phyloP scores from a whole-genome alignment of 257 asterid genomes.

The Nicotiana tomentosiformis region DNA sequence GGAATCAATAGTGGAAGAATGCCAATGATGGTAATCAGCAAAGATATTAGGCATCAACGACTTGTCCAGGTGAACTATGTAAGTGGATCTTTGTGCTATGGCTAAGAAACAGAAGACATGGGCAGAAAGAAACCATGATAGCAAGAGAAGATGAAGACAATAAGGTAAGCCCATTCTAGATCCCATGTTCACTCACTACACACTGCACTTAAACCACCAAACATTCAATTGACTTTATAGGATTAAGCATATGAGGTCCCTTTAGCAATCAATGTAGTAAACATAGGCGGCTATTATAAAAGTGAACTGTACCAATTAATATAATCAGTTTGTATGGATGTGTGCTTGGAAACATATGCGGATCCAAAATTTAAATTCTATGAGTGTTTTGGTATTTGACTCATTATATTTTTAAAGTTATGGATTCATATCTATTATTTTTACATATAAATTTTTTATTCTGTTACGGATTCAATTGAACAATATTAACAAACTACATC shows the following conservation, averaged over 20 bases:
- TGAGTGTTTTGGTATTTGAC: too few species aligned
- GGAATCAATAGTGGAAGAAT: neutral
- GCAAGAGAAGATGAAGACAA: neutral
- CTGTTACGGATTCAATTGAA: too few species aligned
- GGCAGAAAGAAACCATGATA: neutral
- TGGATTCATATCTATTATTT: too few species aligned
- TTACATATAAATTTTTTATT: too few species aligned
- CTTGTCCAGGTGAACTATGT: slow-evolving; percentile 20
- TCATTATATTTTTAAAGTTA: too few species aligned
- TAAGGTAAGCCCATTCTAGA: neutral
- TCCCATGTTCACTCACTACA: neutral
- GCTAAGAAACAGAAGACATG: neutral
- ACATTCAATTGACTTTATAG: neutral
- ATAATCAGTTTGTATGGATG: neutral
- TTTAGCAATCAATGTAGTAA: neutral
- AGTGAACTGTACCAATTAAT: neutral
- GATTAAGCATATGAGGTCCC: neutral
- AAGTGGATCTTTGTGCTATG: slow-evolving; percentile 5
- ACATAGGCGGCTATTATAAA: neutral
- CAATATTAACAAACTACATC: too few species aligned
- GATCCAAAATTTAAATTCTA: too few species aligned
- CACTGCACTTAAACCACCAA: neutral
- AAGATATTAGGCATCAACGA: slow-evolving; percentile 17
- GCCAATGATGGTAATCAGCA: slow-evolving; percentile 15
- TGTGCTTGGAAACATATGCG: too few species aligned